Conservation (phyloP, 805 yeast species). For the Priceomyces castillae region DNA sequence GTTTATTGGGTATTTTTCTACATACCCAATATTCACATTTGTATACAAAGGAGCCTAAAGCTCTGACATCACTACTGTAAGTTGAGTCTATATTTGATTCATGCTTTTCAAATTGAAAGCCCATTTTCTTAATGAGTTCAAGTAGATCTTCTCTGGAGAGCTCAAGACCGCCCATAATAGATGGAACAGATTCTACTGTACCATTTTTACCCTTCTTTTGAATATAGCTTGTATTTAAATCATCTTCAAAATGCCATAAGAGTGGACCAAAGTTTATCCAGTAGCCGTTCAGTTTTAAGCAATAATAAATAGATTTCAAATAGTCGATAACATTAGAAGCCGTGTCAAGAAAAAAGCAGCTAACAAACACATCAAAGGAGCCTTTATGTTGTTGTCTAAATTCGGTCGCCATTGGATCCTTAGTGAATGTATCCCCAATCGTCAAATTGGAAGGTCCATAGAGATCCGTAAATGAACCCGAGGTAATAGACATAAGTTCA, state of each 20-base stretch:
- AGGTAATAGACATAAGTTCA: conserved; percentile 65
- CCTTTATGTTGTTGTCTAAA: conserved; percentile 41
- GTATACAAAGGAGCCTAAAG: conserved; percentile 56
- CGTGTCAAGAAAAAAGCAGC: conserved; percentile 65
- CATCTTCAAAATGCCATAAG: conserved; percentile 69
- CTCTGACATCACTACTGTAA: conserved; percentile 50
- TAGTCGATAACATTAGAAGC: conserved; percentile 60
- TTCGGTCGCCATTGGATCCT: conserved; percentile 35
- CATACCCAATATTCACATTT: conserved; percentile 72
- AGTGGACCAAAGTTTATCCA: conserved; percentile 73
- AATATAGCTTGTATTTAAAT: conserved; percentile 24
- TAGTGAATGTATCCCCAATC: conserved; percentile 33
- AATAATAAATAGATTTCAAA: conserved; percentile 45
- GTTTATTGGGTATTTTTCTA: conserved; percentile 19
- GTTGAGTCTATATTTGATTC: conserved; percentile 45
- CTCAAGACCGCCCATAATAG: conserved; percentile 56
- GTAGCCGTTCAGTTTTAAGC: conserved; percentile 43
- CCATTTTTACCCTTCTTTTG: conserved; percentile 18
- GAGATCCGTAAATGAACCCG: conserved; percentile 69
- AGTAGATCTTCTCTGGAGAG: conserved; percentile 55
- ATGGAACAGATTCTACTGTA: conserved; percentile 21
- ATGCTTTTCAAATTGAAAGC: conserved; percentile 48
- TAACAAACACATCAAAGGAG: conserved; percentile 46
- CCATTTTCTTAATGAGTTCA: conserved; percentile 42
- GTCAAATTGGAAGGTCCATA: conserved; percentile 51